Base-by-base conservation (phyloP, 83 land plant genomes). In the Picea abies region DNA sequence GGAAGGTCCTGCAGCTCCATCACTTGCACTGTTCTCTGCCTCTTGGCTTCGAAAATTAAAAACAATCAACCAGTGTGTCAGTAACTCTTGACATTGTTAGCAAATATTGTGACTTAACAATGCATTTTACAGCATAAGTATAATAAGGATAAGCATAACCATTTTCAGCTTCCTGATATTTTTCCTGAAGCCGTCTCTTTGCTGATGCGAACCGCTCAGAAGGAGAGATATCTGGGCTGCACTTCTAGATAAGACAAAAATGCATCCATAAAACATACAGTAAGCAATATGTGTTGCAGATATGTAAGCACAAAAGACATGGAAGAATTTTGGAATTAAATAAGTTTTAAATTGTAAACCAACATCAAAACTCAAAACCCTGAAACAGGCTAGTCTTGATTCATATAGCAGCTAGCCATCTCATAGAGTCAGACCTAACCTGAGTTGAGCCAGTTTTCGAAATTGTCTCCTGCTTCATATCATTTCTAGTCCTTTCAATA, bases 81-180 rank as follows among this genome's bases (percentile, higher is more conserved):
- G 69, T 22, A 66, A 22, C 14, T 56, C 60, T 56, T 56, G 60
- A 56, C 60, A 14, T 56, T 14, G 60, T 56, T 56, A 56, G 60
- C 60, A 56, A 56, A 56, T 56, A 56, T 56, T 56, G 60, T 14
- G 60, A 56, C 16, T 56, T 56, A 12, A 56, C 60, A 56, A 56
- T 14, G 60, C 60, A 56, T 56, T 56, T 56, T 56, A 56, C 15
- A 56, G 60, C 60, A 56, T 56, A 56, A 56, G 60, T 56, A 56
- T 14, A 56, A 56, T 14, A 14, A 56, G 60, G 14, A 56, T 56
- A 73, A 73, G 12, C 22, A 39, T 32, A 73, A 73, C 77, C 77
- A 73, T 73, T 73, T 16, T 73, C 49, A 37, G 77, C 77, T 73
- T 73, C 77, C 49, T 73, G 77, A 44, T 73, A 73, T 17, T 73